phyloP scores from a whole-genome alignment of 306 rosid genomes.

The Herpetospermum pedunculosum region DNA sequence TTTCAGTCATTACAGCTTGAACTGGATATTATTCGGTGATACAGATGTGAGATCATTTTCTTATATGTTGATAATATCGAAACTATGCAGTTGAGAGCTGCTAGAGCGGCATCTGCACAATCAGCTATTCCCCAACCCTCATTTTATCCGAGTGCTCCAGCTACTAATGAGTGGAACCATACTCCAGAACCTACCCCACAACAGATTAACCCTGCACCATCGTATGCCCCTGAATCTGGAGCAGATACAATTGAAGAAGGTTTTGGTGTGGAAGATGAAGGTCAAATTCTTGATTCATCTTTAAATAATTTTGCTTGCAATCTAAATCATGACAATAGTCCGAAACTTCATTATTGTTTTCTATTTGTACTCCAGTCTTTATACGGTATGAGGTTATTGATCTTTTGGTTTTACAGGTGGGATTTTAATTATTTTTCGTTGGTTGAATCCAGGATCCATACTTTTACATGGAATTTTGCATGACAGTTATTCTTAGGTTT shows the following conservation, averaged over 20 bases:
- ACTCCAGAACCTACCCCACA: constrained; percentile 53
- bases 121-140: constrained; percentile 36
- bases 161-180: constrained; percentile 52
- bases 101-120: constrained; percentile 47
- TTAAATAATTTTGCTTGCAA: background rate
- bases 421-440: background rate
- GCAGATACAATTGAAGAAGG: constrained; percentile 55
- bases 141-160: constrained; percentile 23
- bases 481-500: background rate
- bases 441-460: background rate
- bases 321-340: background rate
- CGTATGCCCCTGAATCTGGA: constrained; percentile 34
- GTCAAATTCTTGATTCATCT: constrained; percentile 28
- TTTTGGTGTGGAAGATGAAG: constrained; percentile 65
- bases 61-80: constrained; percentile 5
- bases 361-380: background rate
- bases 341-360: background rate
- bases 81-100: constrained; percentile 52
- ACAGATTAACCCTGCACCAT: constrained; percentile 35
- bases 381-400: background rate
- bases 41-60: background rate
- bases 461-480: background rate
- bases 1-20: background rate
- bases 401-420: background rate
- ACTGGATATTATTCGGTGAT: background rate